These are phyloP conservation scores for Leccinum ochraceum DNA, from an alignment of 768 basidiomycete genomes.

Conservation along the genomic window DNA sequence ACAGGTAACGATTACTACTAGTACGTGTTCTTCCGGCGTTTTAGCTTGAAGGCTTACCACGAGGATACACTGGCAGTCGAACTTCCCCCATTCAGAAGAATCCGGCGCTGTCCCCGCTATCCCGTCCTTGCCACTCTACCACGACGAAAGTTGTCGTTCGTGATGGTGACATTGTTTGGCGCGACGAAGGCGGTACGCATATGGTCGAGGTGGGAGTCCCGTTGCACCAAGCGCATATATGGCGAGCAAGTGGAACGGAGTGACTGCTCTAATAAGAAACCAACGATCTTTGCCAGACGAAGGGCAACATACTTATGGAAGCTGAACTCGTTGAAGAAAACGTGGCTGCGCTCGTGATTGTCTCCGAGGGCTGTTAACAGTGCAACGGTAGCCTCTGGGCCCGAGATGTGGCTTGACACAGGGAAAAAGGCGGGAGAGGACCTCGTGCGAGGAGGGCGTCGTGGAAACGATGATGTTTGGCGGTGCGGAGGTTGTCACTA, in stretches of 20 bases:
- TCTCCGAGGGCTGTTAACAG: constrained; percentile 45
- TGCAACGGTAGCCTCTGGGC: constrained; percentile 39
- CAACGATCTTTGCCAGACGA: not conserved
- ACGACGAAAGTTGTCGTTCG: constrained; percentile 18
- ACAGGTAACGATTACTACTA: too few relatives aligned
- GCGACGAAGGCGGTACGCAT: constrained; percentile 36
- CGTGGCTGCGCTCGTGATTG: constrained; percentile 54
- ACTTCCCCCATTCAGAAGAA: too few relatives aligned
- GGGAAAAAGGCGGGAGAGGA: constrained; percentile 35
- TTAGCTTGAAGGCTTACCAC: too few relatives aligned
- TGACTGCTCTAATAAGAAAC: constrained; percentile 42
- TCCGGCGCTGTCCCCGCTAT: too few relatives aligned
- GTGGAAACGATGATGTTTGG: constrained; percentile 24
- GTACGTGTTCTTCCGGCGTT: too few relatives aligned
- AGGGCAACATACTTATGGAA: constrained; percentile 32
- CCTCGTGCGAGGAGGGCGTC: constrained; percentile 19
- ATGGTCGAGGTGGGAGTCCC: constrained; percentile 39
- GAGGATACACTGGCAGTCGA: too few relatives aligned
- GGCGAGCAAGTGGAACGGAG: constrained; percentile 55
- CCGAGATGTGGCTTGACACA: constrained; percentile 32
- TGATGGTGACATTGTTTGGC: constrained; percentile 25
- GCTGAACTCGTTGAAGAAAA: constrained; percentile 50
- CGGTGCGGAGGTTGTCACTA: constrained; percentile 31
- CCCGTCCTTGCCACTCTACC: too few relatives aligned
- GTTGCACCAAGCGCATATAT: constrained; percentile 62